Evolutionary conservation across 2,329 filamentous ascomycete species (phyloP).

Genomic region (Aureobasidium melanogenum): DNA sequence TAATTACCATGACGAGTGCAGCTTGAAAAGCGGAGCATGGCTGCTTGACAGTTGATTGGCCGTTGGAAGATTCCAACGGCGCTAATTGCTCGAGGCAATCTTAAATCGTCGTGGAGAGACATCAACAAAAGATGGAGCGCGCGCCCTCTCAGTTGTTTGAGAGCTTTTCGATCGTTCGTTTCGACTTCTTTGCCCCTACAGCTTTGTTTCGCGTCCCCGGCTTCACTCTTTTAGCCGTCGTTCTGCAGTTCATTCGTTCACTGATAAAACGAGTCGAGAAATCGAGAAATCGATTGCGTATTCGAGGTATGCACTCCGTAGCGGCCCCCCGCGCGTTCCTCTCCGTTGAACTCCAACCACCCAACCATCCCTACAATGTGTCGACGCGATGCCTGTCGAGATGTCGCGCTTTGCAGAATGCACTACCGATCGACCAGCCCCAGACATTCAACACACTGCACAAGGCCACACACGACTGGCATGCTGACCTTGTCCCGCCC

Average conservation of each 20-base stretch:
- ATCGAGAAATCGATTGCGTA: conserved; percentile 1
- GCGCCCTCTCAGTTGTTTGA: conserved; percentile 4
- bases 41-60: conserved; percentile 5
- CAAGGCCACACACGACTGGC: not conserved
- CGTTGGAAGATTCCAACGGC: not conserved
- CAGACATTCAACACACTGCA: not conserved
- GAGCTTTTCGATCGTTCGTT: not conserved
- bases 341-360: conserved; percentile 6
- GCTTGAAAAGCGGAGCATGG: conserved; percentile 2
- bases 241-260: conserved; percentile 36
- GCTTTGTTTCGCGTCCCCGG: conserved; percentile 34
- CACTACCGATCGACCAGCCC: conserved; percentile 5
- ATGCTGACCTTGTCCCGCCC: not conserved
- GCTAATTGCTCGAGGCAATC: conserved; percentile 6
- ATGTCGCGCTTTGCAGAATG: conserved; percentile 10
- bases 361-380: conserved; percentile 6
- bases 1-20: conserved; percentile 8
- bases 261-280: not conserved
- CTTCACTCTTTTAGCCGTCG: conserved; percentile 58
- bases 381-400: conserved; percentile 3
- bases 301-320: conserved; percentile 5
- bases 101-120: conserved; percentile 2
- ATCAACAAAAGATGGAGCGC: conserved; percentile 8
- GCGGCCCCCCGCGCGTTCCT: conserved; percentile 1
- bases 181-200: conserved; percentile 18